A percentile compares a stretch with the other conserved stretches of the same genome.
Evolutionary conservation across 1,284 basidiomycete genomes (phyloP).

Genomic region (Megacollybia platyphylla): DNA sequence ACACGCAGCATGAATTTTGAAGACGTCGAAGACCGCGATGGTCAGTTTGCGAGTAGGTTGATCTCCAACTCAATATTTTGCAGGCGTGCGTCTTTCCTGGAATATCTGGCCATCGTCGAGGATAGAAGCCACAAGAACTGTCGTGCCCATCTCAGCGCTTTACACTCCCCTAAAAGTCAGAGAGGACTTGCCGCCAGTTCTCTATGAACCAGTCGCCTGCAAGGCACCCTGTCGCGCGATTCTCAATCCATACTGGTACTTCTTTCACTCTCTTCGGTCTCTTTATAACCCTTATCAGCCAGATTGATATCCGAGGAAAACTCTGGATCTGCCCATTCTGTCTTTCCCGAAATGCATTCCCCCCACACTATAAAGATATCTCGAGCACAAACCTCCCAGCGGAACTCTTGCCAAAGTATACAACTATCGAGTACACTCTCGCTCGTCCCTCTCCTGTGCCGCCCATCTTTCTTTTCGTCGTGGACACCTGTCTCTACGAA

Average conservation of each 20-base stretch:
- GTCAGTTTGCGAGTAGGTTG: conserved; percentile 17
- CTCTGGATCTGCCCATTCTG: conserved; percentile 99
- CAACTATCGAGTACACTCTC: conserved; percentile 98
- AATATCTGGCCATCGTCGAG: conserved; percentile 98
- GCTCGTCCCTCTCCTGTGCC: conserved; percentile 85
- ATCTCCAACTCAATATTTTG: conserved; percentile 2
- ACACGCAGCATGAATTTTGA: conserved; percentile 24
- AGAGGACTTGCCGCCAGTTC: conserved; percentile 90
- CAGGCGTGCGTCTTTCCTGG: conserved; percentile 90
- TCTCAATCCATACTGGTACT: conserved; percentile 93
- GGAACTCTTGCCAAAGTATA: conserved; percentile 95
- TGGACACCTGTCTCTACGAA: conserved; percentile 95
- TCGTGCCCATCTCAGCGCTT: conserved; percentile 95
- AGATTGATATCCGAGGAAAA: conserved; percentile 97
- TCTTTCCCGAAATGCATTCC: conserved; percentile 92
- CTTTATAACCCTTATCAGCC: conserved; percentile 34
- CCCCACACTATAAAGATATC: conserved; percentile 98
- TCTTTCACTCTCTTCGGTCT: conserved; percentile 6
- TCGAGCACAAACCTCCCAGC: conserved; percentile 94
- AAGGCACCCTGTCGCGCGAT: conserved; percentile 96
- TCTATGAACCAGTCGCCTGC: conserved; percentile 98
- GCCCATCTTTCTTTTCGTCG: conserved; percentile 93
- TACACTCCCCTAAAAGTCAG: conserved; percentile 95
- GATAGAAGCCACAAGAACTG: conserved; percentile 95
- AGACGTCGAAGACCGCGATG: conserved; percentile 45